These are phyloP conservation scores for Silene uniflora DNA, from an alignment of 148 eudicot species.

Conservation along the genomic window DNA sequence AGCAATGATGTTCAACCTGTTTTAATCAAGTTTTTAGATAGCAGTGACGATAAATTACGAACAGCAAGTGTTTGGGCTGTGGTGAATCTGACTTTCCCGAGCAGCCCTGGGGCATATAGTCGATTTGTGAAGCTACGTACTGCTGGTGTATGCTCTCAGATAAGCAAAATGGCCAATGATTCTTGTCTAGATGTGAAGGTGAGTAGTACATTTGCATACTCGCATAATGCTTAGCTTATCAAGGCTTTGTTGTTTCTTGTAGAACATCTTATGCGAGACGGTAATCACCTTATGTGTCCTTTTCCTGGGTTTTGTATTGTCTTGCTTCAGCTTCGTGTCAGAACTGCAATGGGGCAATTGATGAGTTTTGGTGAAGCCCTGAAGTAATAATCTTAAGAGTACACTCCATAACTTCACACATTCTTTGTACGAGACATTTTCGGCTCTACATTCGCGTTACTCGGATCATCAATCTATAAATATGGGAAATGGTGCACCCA, in stretches of 20 bases:
- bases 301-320: constrained; percentile 9
- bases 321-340: constrained; percentile 65
- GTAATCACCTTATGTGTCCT: background rate
- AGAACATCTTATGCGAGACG: background rate
- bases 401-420: constrained; percentile 10
- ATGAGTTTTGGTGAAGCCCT: constrained; percentile 33
- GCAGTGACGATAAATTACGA: constrained; percentile 56
- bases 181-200: constrained; percentile 92
- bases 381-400: constrained; percentile 9
- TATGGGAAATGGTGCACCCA: background rate
- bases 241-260: background rate
- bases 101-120: constrained; percentile 56
- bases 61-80: constrained; percentile 77
- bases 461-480: background rate
- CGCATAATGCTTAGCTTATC: background rate
- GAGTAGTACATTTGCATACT: constrained; percentile 6
- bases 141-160: constrained; percentile 60
- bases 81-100: constrained; percentile 68
- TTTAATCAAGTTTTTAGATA: constrained; percentile 56
- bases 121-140: constrained; percentile 53
- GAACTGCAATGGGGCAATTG: constrained; percentile 54
- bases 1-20: constrained; percentile 39
- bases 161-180: constrained; percentile 78
- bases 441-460: constrained; percentile 2
- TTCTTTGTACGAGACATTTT: constrained; percentile 14